phyloP scores from a whole-genome alignment of 2,329 filamentous ascomycete species.

The Exserohilum rostratum region DNA sequence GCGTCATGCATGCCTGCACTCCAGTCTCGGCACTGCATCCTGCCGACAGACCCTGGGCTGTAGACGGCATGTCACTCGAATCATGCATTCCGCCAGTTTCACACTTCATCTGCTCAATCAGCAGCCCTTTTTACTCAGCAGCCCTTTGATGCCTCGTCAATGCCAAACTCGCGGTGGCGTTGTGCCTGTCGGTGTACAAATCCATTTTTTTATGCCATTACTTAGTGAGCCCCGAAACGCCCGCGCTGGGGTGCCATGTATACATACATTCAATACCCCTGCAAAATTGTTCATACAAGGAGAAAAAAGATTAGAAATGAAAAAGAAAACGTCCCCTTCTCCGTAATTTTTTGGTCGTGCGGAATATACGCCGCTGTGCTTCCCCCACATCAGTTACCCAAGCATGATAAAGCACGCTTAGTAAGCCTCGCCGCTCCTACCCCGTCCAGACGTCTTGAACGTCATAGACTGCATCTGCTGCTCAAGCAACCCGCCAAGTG shows the following conservation, averaged over 20 bases:
- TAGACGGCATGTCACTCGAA: neutral
- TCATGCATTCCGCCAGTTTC: neutral
- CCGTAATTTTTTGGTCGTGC: too few species aligned
- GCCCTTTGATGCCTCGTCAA: neutral
- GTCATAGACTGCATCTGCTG: slow-evolving; percentile 41
- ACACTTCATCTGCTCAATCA: too few species aligned
- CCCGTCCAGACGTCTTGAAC: slow-evolving; percentile 41
- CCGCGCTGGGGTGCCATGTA: slow-evolving; percentile 5
- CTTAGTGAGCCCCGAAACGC: slow-evolving; percentile 1
- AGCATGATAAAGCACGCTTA: slow-evolving; percentile 9
- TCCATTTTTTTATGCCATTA: neutral
- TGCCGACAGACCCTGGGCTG: neutral
- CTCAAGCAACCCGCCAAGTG: slow-evolving; percentile 38
- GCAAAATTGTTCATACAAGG: neutral
- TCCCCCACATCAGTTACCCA: neutral
- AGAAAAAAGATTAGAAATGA: neutral
- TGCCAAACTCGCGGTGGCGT: neutral
- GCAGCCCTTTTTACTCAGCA: too few species aligned
- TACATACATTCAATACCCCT: neutral
- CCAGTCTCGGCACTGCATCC: slow-evolving; percentile 5
- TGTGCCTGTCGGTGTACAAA: neutral
- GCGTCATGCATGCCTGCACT: neutral
- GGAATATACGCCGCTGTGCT: too few species aligned
- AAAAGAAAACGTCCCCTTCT: neutral
- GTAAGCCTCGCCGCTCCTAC: slow-evolving; percentile 34